These are phyloP conservation scores for Pyrenopolyporus hunteri DNA, from an alignment of 495 filamentous ascomycete species.

Conservation along the genomic window DNA sequence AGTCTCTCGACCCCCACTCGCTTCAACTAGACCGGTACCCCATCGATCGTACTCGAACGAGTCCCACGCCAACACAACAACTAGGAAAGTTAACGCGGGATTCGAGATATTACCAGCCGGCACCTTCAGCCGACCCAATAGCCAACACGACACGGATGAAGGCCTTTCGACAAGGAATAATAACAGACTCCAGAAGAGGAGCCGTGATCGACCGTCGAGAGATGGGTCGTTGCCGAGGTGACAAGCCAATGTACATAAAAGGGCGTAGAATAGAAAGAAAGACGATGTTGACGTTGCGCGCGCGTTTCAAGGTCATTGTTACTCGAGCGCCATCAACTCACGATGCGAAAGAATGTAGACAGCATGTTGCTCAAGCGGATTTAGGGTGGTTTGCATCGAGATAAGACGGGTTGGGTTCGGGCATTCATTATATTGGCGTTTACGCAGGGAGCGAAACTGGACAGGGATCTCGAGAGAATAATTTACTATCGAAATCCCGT, in stretches of 20 bases:
- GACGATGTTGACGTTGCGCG: slow-evolving; percentile 8
- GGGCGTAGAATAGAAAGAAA: slow-evolving; percentile 15
- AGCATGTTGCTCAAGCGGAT: slow-evolving; percentile 33
- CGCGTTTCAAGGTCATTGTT: slow-evolving; percentile 5
- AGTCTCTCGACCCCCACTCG: slow-evolving; percentile 32
- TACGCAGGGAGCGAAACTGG: slow-evolving; percentile 2
- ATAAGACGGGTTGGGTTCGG: neutral
- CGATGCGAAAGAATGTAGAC: slow-evolving; percentile 26
- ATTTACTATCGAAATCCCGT: slow-evolving; percentile 20
- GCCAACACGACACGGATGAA: slow-evolving; percentile 25
- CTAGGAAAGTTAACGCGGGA: slow-evolving; percentile 65
- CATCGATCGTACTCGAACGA: slow-evolving; percentile 47
- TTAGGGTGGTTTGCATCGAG: slow-evolving; percentile 18
- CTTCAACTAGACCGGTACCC: slow-evolving; percentile 35
- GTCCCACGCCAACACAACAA: slow-evolving; percentile 51
- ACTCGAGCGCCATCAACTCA: slow-evolving; percentile 10
- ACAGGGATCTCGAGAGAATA: slow-evolving; percentile 10
- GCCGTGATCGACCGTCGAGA: slow-evolving; percentile 21
- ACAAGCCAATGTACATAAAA: slow-evolving; percentile 20
- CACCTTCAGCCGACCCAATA: slow-evolving; percentile 46
- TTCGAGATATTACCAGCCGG: slow-evolving; percentile 67
- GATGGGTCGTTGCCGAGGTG: slow-evolving; percentile 13
- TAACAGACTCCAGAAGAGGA: slow-evolving; percentile 30
- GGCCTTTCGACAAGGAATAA: slow-evolving; percentile 11
- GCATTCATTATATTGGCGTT: slow-evolving; percentile 28